Conservation (phyloP, 192 early-diverging fungal species). For the Tieghemiomyces parasiticus region DNA sequence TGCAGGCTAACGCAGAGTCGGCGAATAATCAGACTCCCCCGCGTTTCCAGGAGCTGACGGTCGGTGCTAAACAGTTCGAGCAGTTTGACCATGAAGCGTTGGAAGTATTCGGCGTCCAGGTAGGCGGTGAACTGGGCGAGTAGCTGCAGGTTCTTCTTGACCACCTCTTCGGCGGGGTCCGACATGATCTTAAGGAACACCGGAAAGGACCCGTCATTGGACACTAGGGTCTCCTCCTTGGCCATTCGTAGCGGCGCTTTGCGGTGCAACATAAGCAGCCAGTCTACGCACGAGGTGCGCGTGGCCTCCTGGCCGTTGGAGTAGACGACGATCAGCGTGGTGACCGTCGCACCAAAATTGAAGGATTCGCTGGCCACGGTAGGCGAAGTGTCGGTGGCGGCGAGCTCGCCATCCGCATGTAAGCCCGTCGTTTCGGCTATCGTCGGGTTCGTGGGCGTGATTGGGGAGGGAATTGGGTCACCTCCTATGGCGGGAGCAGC, state of each 20-base stretch:
- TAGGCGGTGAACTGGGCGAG: conserved; percentile 78
- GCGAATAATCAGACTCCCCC: conserved; percentile 84
- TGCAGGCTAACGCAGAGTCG: conserved; percentile 83
- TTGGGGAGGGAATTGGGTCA: too few relatives aligned
- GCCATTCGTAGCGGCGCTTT: conserved; percentile 71
- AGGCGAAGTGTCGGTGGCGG: not conserved
- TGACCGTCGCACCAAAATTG: conserved; percentile 72
- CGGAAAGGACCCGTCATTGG: conserved; percentile 77
- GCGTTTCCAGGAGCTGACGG: conserved; percentile 68
- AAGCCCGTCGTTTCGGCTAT: not conserved
- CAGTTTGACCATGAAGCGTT: conserved; percentile 77
- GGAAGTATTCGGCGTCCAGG: conserved; percentile 40
- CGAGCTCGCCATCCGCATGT: not conserved
- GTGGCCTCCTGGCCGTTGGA: conserved; percentile 88
- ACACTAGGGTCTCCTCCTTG: conserved; percentile 32
- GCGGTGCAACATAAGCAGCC: conserved; percentile 93
- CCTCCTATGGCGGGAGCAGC: too few relatives aligned
- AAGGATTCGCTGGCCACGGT: conserved; percentile 39
- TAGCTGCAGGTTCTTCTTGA: conserved; percentile 80
- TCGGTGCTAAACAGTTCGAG: conserved; percentile 83
- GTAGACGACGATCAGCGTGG: conserved; percentile 58
- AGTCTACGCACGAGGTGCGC: conserved; percentile 79
- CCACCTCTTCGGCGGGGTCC: conserved; percentile 89
- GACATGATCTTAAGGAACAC: conserved; percentile 81
- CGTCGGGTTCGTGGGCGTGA: too few relatives aligned